Conservation (phyloP, 306 rosid species). For the Acacia melanoxylon region DNA sequence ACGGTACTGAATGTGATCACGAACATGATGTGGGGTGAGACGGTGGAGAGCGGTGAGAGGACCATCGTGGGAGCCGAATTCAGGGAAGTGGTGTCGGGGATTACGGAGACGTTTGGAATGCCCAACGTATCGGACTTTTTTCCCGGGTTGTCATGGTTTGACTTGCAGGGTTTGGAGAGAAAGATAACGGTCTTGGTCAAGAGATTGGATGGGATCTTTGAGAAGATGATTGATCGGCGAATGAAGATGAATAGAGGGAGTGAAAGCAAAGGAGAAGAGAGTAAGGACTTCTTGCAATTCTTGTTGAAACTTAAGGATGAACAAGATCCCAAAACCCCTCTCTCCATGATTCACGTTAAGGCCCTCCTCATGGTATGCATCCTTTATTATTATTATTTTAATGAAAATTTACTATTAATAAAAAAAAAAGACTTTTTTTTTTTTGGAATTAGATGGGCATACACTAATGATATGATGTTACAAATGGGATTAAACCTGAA, state of each 20-base stretch:
- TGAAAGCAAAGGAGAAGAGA: neutral
- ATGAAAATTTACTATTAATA: neutral
- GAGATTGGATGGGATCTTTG: constrained; percentile 59
- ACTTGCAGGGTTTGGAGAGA: constrained; percentile 63
- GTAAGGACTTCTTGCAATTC: constrained; percentile 57
- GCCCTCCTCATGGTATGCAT: constrained; percentile 64
- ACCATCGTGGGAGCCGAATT: constrained; percentile 55
- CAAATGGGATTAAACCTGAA: no score
- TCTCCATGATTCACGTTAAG: constrained; percentile 55
- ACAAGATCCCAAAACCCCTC: constrained; percentile 49
- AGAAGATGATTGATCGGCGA: constrained; percentile 46
- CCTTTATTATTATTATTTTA: no score
- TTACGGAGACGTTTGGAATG: constrained; percentile 43
- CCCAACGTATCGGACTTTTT: constrained; percentile 76
- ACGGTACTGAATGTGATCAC: constrained; percentile 63
- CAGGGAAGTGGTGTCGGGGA: constrained; percentile 45
- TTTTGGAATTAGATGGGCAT: no score
- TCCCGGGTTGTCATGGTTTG: constrained; percentile 69
- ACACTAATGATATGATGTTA: no score
- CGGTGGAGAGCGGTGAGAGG: constrained; percentile 57
- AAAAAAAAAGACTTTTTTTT: no score
- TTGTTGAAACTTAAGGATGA: constrained; percentile 61
- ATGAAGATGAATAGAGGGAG: neutral
- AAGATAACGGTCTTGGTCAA: constrained; percentile 29
- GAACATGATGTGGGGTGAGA: constrained; percentile 72